Conservation (phyloP, 208 protist genomes). For the Crithidia sp. region DNA sequence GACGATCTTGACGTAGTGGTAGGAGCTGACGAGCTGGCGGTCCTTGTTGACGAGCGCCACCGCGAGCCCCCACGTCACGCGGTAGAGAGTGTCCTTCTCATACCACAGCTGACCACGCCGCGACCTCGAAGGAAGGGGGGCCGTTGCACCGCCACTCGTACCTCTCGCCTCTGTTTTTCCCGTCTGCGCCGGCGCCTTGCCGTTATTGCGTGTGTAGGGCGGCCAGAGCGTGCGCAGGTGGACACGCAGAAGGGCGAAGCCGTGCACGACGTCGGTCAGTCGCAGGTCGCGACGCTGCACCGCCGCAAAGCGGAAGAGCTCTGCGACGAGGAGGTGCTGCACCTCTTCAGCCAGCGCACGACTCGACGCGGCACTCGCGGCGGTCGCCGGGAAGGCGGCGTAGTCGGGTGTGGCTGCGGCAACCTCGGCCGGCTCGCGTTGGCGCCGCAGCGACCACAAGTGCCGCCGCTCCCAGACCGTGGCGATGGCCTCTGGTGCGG, state of each 20-base stretch:
- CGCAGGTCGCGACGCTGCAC: conserved; percentile 48
- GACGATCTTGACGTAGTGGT: conserved; percentile 82
- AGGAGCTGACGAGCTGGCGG: conserved; percentile 61
- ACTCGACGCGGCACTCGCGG: neutral
- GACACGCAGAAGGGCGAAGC: conserved; percentile 72
- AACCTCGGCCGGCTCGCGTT: conserved; percentile 17
- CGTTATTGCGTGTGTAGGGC: conserved; percentile 26
- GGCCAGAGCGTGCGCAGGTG: conserved; percentile 59
- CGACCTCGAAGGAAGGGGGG: neutral
- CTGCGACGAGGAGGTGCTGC: conserved; percentile 25
- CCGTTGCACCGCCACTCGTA: too few relatives aligned
- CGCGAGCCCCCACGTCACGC: conserved; percentile 57
- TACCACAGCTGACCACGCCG: conserved; percentile 19
- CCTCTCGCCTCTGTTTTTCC: too few relatives aligned
- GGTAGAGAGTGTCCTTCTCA: conserved; percentile 50
- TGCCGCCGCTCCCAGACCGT: conserved; percentile 18
- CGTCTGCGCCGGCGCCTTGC: neutral
- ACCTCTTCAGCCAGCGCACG: conserved; percentile 17
- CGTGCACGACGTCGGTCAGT: conserved; percentile 76
- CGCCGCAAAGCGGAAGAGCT: conserved; percentile 29
- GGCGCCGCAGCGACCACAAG: conserved; percentile 1
- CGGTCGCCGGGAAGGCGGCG: neutral
- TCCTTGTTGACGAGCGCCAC: conserved; percentile 57
- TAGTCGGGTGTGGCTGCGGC: neutral
- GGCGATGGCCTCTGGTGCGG: conserved; percentile 10